Evolutionary conservation across 805 yeast species (phyloP).

Genomic region (Lipomyces kockii): DNA sequence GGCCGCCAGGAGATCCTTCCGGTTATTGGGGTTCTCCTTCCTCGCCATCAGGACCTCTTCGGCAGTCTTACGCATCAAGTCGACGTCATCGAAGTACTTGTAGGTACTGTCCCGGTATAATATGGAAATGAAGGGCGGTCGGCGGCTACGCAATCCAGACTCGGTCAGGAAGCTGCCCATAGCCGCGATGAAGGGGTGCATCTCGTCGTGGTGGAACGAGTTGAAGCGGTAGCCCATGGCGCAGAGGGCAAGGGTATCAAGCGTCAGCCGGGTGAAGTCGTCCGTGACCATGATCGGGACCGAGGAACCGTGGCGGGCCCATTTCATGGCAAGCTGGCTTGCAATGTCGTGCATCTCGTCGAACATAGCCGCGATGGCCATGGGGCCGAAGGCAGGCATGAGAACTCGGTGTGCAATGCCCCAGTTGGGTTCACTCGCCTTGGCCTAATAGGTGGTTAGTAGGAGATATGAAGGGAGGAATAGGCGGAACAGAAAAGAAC

Average conservation of each 20-base stretch:
- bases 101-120: conserved; percentile 2
- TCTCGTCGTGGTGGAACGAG: conserved; percentile 6
- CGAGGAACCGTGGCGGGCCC: conserved; percentile 10
- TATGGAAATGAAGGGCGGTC: conserved; percentile 5
- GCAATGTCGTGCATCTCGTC: conserved; percentile 9
- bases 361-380: conserved; percentile 6
- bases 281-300: conserved; percentile 6
- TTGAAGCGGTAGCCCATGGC: conserved; percentile 10
- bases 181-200: conserved; percentile 9
- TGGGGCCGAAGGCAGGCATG: conserved; percentile 8
- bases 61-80: conserved; percentile 5
- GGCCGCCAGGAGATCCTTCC: conserved; percentile 8
- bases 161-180: conserved; percentile 9
- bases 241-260: conserved; percentile 7
- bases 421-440: conserved; percentile 2
- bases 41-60: conserved; percentile 8
- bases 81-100: conserved; percentile 6
- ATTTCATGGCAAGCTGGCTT: conserved; percentile 5
- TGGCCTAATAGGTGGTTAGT: conserved; percentile 7
- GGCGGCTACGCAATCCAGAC: conserved; percentile 3
- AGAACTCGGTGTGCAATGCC: conserved; percentile 10
- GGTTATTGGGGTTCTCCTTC: conserved; percentile 1
- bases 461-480: not conserved
- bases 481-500: conserved; percentile 3
- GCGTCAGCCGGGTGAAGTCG: conserved; percentile 7